Percentiles rank a stretch among this genome's conserved stretches.
Conservation (phyloP, 2,329 filamentous ascomycete genomes). For the Scedosporium minutisporum region DNA sequence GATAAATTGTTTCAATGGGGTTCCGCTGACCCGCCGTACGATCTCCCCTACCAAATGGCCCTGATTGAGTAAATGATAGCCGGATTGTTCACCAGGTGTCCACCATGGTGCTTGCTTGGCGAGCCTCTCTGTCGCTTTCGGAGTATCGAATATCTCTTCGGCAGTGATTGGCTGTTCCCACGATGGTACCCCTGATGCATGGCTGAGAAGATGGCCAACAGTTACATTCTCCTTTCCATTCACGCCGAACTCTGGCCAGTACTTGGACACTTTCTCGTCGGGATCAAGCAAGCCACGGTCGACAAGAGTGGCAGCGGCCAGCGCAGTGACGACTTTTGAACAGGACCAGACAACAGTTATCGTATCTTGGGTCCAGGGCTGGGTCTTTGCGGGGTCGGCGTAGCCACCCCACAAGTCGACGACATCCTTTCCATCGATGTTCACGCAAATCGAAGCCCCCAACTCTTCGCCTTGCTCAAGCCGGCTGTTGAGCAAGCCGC, state of each 20-base stretch:
- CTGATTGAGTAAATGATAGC: conserved; percentile 30
- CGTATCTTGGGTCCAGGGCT: conserved; percentile 29
- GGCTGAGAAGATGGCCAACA: conserved; percentile 29
- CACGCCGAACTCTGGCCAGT: conserved; percentile 36
- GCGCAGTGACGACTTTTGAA: conserved; percentile 26
- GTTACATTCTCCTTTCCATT: conserved; percentile 29
- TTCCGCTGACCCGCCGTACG: conserved; percentile 28
- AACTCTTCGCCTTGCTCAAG: conserved; percentile 29
- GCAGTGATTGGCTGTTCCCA: conserved; percentile 21
- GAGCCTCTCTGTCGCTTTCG: conserved; percentile 21
- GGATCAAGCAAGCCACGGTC: conserved; percentile 26
- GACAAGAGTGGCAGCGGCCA: conserved; percentile 28
- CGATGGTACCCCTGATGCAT: conserved; percentile 25
- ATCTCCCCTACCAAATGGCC: conserved; percentile 34
- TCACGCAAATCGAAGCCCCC: conserved; percentile 33
- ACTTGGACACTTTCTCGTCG: conserved; percentile 25
- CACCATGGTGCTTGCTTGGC: conserved; percentile 32
- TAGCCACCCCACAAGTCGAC: conserved; percentile 36
- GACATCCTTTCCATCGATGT: conserved; percentile 28
- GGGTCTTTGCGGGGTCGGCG: conserved; percentile 17
- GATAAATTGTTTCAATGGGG: conserved; percentile 30
- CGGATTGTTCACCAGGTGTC: conserved; percentile 30
- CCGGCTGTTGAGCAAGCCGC: conserved; percentile 21
- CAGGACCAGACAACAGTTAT: conserved; percentile 29
- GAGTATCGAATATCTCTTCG: conserved; percentile 23